Base-by-base conservation (phyloP, 306 rosid genomes). In the Rosa persica region DNA sequence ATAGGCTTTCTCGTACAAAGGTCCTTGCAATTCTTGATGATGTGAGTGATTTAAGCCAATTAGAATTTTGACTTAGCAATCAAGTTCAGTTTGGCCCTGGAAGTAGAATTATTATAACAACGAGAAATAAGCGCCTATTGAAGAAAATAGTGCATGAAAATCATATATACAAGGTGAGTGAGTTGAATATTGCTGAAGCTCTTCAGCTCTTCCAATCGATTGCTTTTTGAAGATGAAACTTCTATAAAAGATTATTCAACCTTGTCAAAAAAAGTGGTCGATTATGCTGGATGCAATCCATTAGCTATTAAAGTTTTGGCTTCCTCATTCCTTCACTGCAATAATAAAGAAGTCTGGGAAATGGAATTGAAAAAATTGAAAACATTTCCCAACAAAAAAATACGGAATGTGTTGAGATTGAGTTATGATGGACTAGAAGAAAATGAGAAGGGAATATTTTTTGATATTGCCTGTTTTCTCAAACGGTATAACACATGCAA, bases 381-480 rank as follows among this genome's bases (percentile, higher is more conserved):
- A 52, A 62, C 12, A 27, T 62, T 38, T 54, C 79, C 61, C 20
- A 74, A 74, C 23, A 64, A 40, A 2, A 23, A 52, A 27, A 30
- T 74, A 51, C 69, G 39, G 7, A 43, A 74, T 8, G 52, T 23
- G 64, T 30, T 80, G 42, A 80, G 48, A 43, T 8, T 66, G 12
- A 74, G 83, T 67, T 80, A 51, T 30, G 62, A 74, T 52, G 70
- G 70, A 8, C 47, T 80, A 27, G 74, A 80, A 27, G 75, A 67
- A 0, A 25, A 55, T 58, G 83, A 65, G 74, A 79, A 74, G 78
- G 70, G 38, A 8, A 77, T 86, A 8, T 86, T 86, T 70, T 65
- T 80, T 22, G 76, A 76, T 52, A 36, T 52, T 34, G 76, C 66
- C 1, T 84, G 88, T 70, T 89, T 86, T 77, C 85, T 89, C 46